Base-by-base conservation (phyloP, 805 yeast genomes). In the Candida awuae region DNA sequence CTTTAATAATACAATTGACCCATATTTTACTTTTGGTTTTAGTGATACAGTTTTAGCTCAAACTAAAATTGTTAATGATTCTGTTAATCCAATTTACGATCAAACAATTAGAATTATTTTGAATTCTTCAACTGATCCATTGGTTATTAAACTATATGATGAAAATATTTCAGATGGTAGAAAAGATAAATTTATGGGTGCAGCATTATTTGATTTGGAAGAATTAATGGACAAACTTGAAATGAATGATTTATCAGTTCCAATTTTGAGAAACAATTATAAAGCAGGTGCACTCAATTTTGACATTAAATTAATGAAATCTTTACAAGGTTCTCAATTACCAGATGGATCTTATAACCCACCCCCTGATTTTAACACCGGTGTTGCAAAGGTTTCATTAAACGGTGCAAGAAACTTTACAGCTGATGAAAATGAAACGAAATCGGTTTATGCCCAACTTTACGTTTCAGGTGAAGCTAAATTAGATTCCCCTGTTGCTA, bases 331-430 rank as follows among this genome's bases (percentile, higher is more conserved):
- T 41, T 59, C 67, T 49, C 64, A 73, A 45, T 69, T 73, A 42
- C 80, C 84, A 3, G 95, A 86, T 59, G 96, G 96, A 36, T 80
- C 88, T 3, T 68, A 73, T 38, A 80, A 77, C 48, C 86, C 94
- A 34, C 84, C 94, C 33, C 95, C 95, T 32, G 96, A 86, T 48
- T 74, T 85, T 57, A 90, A 90, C 63, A 86, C 97, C 13, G 99
- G 99, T 70, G 79, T 94, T 51, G 76, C 81, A 16, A 71, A 78
- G 52, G 63, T 90, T 49, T 81, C 78, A 43, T 61, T 84, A 34
- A 55, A 66, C 22, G 83, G 77, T 49, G 80, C 83, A 19, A 75
- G 85, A 62, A 74, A 68, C 41, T 66, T 68, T 57, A 49, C 60
- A 29, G 51, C 49, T 23, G 65, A 62, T 35, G 65, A 60, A 22